phyloP scores from a whole-genome alignment of 441 rosid genomes.

The Populus tomentosa region DNA sequence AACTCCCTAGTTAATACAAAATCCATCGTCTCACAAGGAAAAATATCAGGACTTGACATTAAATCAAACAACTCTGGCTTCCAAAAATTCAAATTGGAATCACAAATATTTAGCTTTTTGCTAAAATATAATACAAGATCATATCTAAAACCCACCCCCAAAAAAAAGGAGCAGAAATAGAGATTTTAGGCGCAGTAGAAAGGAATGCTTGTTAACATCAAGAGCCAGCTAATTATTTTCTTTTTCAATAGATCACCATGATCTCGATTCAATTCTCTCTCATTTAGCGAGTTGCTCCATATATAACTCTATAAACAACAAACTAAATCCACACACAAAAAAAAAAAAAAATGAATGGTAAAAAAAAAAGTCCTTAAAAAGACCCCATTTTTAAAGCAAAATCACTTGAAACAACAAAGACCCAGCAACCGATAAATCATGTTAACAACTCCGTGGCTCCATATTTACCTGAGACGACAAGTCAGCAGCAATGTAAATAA shows the following conservation, averaged over 20 bases:
- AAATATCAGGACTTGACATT: not conserved
- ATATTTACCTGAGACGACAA: constrained; percentile 79
- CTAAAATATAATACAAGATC: not conserved
- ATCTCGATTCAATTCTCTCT: not conserved
- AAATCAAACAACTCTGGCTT: not conserved
- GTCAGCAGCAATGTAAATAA: constrained; percentile 73
- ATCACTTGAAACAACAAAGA: not conserved
- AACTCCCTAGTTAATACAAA: not conserved
- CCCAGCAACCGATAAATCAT: not conserved
- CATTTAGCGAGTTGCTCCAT: not conserved
- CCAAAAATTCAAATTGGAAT: not conserved
- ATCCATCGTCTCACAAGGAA: not conserved
- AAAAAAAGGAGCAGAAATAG: not conserved
- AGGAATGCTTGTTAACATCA: not conserved
- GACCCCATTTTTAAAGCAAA: not conserved
- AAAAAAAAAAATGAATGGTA: not conserved
- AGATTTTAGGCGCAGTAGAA: not conserved
- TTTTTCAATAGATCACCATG: not conserved
- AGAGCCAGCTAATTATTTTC: not conserved
- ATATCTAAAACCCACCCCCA: not conserved
- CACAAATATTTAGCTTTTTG: not conserved
- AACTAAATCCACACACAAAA: not conserved
- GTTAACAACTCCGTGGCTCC: not conserved
- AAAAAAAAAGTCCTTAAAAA: not conserved
- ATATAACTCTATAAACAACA: not conserved